Evolutionary conservation across 805 yeast species (phyloP), one percentile per base, ranked within the genome.

Genomic region (Candida railenensis): DNA sequence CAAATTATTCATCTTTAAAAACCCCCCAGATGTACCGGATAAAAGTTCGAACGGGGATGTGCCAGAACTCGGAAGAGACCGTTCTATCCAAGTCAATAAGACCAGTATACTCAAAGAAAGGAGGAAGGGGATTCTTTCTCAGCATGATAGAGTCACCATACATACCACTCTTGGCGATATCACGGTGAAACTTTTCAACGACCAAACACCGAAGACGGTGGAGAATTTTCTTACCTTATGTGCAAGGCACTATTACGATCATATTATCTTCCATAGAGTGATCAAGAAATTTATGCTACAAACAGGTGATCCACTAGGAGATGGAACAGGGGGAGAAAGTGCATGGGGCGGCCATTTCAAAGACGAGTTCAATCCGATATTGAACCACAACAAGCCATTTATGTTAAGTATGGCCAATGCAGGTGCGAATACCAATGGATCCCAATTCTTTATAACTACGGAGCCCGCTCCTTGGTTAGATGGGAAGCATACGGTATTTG

Each of bases 121-220:
- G 22, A 41, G 28, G 41, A 40, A 34, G 37, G 38, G 11, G 11
- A 30, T 22, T 16, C 5, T 42, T 4, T 15, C 22, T 4, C 44
- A 37, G 11, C 34, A 39, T 16, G 11, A 48, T 4, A 40, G 33
- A 15, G 53, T 47, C 2, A 53, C 53, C 2, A 42, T 61, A 8
- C 64, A 74, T 50, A 74, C 80, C 1, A 63, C 73, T 3, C 40
- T 62, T 11, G 80, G 80, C 2, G 80, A 74, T 50, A 73, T 75
- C 22, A 57, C 59, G 33, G 52, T 74, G 20, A 55, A 62, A 28
- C 49, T 74, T 19, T 69, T 54, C 48, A 66, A 62, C 3, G 52
- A 62, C 37, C 56, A 61, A 21, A 69, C 72, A 0, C 79, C 79
- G 3, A 53, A 64, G 37, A 68, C 78, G 1, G 71, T 64, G 11